Evolutionary conservation across 371 early-diverging fungal species (phyloP), one percentile per base, ranked within the genome.

Genomic region (Batkoa obscura): DNA sequence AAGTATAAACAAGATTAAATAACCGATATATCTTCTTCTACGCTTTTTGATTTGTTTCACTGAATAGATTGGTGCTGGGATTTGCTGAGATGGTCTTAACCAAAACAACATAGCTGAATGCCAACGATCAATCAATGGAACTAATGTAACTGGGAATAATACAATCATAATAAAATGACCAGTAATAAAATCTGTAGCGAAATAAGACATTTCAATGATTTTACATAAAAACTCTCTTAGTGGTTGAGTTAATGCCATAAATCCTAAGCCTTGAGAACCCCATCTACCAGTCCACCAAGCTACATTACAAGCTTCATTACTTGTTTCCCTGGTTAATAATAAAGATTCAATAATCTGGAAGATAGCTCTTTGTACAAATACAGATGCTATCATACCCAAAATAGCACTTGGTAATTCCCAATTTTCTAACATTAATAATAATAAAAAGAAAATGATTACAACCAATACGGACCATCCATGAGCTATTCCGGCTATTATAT

Each of bases 281-380:
- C 90, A 90, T 54, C 75, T 75, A 32, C 90, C 90, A 2, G 85
- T 83, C 90, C 89, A 90, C 89, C 89, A 88, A 5, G 88, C 88
- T 35, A 78, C 68, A 60, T 86, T 86, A 17, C 84, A 71, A 61
- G 79, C 82, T 62, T 83, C 84, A 62, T 84, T 79, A 55, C 80
- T 79, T 66, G 82, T 80, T 67, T 87, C 88, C 39, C 88, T 76
- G 35, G 88, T 80, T 46, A 90, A 65, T 56, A 83, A 79, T 38
- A 83, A 58, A n/a, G n/a, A n/a, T 45, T 78, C 77, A 56, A 87
- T 57, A 2, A 83, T 48, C 47, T 80, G 78, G 64, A 86, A 75
- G 10, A 82, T 60, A 41, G 80, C 81, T 1, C 83, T 77, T 58
- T 84, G 86, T 12, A 86, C 70, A 46, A 71, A 72, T 56, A 81